Conservation (phyloP, 306 rosid genomes). For the Fragaria nilgerrensis region DNA sequence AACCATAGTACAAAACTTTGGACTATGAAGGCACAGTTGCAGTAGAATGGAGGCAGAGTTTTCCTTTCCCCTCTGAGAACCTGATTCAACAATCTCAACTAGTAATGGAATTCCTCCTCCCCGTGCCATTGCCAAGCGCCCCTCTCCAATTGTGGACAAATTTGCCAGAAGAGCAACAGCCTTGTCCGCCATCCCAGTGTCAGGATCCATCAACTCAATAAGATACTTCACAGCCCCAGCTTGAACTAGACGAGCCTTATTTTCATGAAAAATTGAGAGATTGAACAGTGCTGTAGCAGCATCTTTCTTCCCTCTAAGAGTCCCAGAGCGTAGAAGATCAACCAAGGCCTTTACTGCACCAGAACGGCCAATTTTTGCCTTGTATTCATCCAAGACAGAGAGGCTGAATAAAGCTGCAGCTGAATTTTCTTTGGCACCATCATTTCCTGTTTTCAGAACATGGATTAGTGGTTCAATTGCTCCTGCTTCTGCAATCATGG, state of each 20-base stretch:
- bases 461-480: constrained; percentile 80
- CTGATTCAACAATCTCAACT: constrained; percentile 79
- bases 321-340: constrained; percentile 76
- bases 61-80: constrained; percentile 90
- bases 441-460: constrained; percentile 74
- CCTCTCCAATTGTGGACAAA: constrained; percentile 80
- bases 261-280: constrained; percentile 84
- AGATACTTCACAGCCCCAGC: constrained; percentile 86
- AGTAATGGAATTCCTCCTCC: constrained; percentile 80
- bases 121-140: constrained; percentile 57
- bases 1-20: constrained; percentile 74
- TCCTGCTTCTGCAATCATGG: constrained; percentile 75
- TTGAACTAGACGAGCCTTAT: constrained; percentile 87
- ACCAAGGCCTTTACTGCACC: constrained; percentile 88
- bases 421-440: constrained; percentile 85
- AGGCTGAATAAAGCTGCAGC: constrained; percentile 92
- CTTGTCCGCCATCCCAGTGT: constrained; percentile 81
- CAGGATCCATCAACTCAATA: constrained; percentile 65
- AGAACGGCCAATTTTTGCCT: constrained; percentile 83
- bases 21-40: constrained; percentile 82
- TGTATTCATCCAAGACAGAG: constrained; percentile 70
- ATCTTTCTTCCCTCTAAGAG: constrained; percentile 91
- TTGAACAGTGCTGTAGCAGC: constrained; percentile 93
- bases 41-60: constrained; percentile 78
- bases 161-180: constrained; percentile 88